Evolutionary conservation across 148 eudicot species (phyloP).

Genomic region (Vaccinium darrowii): DNA sequence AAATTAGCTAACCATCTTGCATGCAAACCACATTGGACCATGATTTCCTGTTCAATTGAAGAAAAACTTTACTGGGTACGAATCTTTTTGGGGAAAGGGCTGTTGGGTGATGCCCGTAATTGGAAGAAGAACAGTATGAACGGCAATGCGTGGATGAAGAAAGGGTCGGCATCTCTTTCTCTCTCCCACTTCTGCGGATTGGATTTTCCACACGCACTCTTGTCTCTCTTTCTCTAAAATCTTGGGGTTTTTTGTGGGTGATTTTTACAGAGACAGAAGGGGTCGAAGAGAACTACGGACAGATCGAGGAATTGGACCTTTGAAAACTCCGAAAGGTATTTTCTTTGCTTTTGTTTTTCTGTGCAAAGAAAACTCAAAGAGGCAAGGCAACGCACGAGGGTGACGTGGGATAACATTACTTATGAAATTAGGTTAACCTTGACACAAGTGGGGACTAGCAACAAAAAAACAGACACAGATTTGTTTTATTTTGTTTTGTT

Average conservation of each 20-base stretch:
- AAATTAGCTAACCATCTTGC: slow-evolving; percentile 58
- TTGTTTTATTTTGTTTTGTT: too few species aligned
- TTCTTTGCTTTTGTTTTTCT: too few species aligned
- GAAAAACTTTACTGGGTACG: slow-evolving; percentile 24
- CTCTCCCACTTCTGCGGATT: neutral
- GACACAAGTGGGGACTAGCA: too few species aligned
- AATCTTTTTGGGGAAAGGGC: slow-evolving; percentile 24
- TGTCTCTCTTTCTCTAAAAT: neutral
- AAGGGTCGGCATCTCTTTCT: slow-evolving; percentile 44
- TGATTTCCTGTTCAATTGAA: slow-evolving; percentile 18
- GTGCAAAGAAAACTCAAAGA: too few species aligned
- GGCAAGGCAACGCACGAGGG: too few species aligned
- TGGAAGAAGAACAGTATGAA: slow-evolving; percentile 30
- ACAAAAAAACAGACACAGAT: too few species aligned
- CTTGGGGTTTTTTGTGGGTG: neutral
- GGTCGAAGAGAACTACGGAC: slow-evolving; percentile 33
- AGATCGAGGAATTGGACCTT: slow-evolving; percentile 51
- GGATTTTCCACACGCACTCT: neutral
- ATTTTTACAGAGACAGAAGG: neutral
- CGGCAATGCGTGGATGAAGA: slow-evolving; percentile 42
- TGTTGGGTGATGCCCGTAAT: slow-evolving; percentile 32
- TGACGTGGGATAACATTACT: too few species aligned
- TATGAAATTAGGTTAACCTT: too few species aligned
- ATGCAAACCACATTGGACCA: slow-evolving; percentile 34
- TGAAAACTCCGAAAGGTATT: slow-evolving; percentile 50